Conservation (phyloP, 106 monocot species). For the Apostasia shenzhenica region DNA sequence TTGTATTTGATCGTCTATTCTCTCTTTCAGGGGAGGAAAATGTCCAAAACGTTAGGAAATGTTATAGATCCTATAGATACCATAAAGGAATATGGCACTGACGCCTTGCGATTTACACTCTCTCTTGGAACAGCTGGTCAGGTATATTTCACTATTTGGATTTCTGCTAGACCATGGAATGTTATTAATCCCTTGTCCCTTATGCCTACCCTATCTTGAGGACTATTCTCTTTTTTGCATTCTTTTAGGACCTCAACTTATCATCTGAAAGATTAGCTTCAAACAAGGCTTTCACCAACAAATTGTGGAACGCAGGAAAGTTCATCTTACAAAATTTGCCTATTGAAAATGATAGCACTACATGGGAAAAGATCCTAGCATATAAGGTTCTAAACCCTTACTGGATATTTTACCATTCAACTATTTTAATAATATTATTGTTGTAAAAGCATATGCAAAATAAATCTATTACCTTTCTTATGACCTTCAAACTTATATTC, state of each 20-base stretch:
- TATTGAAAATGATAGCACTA: constrained; percentile 42
- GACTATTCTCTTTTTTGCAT: not conserved
- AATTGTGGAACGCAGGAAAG: constrained; percentile 98
- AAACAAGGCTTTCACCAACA: constrained; percentile 97
- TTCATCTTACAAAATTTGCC: constrained; percentile 95
- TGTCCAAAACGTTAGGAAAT: constrained; percentile 98
- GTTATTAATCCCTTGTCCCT: not conserved
- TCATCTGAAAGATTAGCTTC: constrained; percentile 76
- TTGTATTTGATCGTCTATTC: too few relatives aligned
- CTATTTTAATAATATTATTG: not conserved
- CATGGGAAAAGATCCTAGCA: constrained; percentile 54
- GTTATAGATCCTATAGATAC: constrained; percentile 93
- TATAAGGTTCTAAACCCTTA: constrained; percentile 41
- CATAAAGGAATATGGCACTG: constrained; percentile 94
- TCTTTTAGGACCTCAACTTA: constrained; percentile 80
- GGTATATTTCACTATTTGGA: constrained; percentile 24
- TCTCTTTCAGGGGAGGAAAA: constrained; percentile 75
- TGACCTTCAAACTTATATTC: too few relatives aligned
- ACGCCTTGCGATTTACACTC: constrained; percentile 88
- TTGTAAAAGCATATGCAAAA: too few relatives aligned
- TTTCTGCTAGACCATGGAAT: not conserved
- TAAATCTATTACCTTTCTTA: too few relatives aligned
- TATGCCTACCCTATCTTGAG: not conserved
- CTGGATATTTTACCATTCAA: not conserved
- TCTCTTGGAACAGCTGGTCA: constrained; percentile 95